Percentiles rank a stretch among this genome's conserved stretches.
These are phyloP conservation scores for Penicillium riverlandense DNA, from an alignment of 495 filamentous ascomycete genomes.

Conservation along the genomic window DNA sequence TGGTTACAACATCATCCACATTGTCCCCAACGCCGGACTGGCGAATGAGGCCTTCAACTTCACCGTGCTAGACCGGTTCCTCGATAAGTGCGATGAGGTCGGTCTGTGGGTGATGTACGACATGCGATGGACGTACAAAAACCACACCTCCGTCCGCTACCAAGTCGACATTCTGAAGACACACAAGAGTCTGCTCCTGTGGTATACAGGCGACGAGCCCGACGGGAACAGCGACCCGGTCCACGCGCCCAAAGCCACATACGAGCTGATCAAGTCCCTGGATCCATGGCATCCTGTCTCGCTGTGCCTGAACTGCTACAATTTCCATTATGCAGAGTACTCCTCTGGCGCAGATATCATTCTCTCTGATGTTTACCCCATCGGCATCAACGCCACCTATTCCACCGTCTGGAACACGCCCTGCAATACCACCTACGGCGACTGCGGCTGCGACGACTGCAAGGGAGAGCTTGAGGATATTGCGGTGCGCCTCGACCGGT, in stretches of 20 bases:
- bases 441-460: slow-evolving; percentile 70
- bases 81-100: slow-evolving; percentile 47
- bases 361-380: slow-evolving; percentile 60
- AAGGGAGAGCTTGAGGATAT: slow-evolving; percentile 49
- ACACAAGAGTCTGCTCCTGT: slow-evolving; percentile 51
- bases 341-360: slow-evolving; percentile 55
- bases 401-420: slow-evolving; percentile 36
- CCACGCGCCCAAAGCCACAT: slow-evolving; percentile 29
- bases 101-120: slow-evolving; percentile 61
- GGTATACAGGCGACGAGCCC: slow-evolving; percentile 64
- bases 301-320: slow-evolving; percentile 60
- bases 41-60: slow-evolving; percentile 19
- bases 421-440: slow-evolving; percentile 61
- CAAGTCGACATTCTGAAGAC: slow-evolving; percentile 46
- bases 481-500: slow-evolving; percentile 41
- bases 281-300: slow-evolving; percentile 67
- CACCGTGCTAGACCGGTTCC: slow-evolving; percentile 37
- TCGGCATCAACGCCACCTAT: slow-evolving; percentile 48
- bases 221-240: slow-evolving; percentile 59
- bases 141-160: slow-evolving; percentile 41
- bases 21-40: slow-evolving; percentile 29
- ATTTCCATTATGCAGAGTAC: slow-evolving; percentile 63
- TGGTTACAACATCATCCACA: slow-evolving; percentile 49
- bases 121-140: slow-evolving; percentile 54
- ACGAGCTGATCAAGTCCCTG: slow-evolving; percentile 42